phyloP scores from a whole-genome alignment of 306 rosid genomes.

The Trifolium pratense region DNA sequence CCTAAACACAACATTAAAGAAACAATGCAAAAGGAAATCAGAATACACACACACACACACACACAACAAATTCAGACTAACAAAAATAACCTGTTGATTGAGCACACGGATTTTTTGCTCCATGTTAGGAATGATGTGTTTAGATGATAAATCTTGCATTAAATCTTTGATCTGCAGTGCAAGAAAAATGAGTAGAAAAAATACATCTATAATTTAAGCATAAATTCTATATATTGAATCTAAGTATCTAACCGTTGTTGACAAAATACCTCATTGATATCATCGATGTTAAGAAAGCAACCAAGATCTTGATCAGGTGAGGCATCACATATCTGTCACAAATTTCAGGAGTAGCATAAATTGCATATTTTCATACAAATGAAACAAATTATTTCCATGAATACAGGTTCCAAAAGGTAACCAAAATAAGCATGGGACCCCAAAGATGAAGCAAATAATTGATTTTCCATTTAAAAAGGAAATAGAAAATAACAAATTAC shows the following conservation, averaged over 20 bases:
- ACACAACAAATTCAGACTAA: slow-evolving; percentile 29
- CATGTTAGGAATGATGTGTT: slow-evolving; percentile 90
- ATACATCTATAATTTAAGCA: slow-evolving; percentile 47
- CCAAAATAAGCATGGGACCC: slow-evolving; percentile 14
- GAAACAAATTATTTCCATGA: slow-evolving; percentile 18
- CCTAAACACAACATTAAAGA: slow-evolving; percentile 56
- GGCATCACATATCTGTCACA: slow-evolving; percentile 69
- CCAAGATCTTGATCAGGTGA: slow-evolving; percentile 62
- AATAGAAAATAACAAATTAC: slow-evolving; percentile 18
- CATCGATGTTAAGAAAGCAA: slow-evolving; percentile 77
- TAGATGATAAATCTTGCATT: slow-evolving; percentile 87
- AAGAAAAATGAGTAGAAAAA: slow-evolving; percentile 49
- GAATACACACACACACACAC: not conserved
- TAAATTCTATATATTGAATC: slow-evolving; percentile 30
- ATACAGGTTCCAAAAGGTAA: slow-evolving; percentile 26
- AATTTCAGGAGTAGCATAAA: slow-evolving; percentile 51
- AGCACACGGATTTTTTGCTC: slow-evolving; percentile 90
- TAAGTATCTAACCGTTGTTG: slow-evolving; percentile 36
- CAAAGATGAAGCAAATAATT: slow-evolving; percentile 7
- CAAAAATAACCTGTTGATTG: slow-evolving; percentile 79
- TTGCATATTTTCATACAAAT: slow-evolving; percentile 30
- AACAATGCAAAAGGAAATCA: slow-evolving; percentile 23
- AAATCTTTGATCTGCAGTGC: slow-evolving; percentile 76
- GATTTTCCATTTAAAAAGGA: slow-evolving; percentile 7
- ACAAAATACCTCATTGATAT: slow-evolving; percentile 66